Percentiles rank a stretch among this genome's conserved stretches.
phyloP scores from a whole-genome alignment of 164 flowering plant species.

The Piper betle region DNA sequence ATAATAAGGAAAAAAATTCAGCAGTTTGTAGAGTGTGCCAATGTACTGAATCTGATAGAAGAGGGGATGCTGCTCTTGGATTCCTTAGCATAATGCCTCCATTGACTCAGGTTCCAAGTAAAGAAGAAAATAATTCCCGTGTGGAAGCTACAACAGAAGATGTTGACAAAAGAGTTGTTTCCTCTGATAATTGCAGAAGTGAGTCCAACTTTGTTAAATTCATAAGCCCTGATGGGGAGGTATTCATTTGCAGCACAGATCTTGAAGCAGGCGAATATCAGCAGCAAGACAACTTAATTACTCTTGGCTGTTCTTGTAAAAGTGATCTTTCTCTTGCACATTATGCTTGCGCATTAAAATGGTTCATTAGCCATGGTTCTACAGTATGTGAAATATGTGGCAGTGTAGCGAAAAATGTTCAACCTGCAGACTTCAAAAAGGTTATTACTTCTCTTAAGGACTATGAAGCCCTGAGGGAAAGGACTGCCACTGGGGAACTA shows the following conservation, averaged over 20 bases:
- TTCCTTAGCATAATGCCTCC: slow-evolving; percentile 62
- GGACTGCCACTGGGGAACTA: slow-evolving; percentile 61
- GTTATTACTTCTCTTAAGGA: slow-evolving; percentile 63
- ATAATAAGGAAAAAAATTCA: slow-evolving; percentile 34
- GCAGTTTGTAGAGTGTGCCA: slow-evolving; percentile 87
- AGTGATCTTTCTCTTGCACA: slow-evolving; percentile 81
- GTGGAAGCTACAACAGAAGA: slow-evolving; percentile 10
- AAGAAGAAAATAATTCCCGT: slow-evolving; percentile 18
- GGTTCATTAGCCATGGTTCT: slow-evolving; percentile 95
- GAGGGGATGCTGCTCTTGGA: slow-evolving; percentile 67
- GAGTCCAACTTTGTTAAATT: slow-evolving; percentile 46
- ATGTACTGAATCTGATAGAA: slow-evolving; percentile 76
- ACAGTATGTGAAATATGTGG: slow-evolving; percentile 91
- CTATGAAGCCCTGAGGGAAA: slow-evolving; percentile 65
- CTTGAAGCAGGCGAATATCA: slow-evolving; percentile 47
- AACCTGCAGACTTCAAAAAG: slow-evolving; percentile 50
- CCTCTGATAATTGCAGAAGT: slow-evolving; percentile 9
- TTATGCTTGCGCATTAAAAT: slow-evolving; percentile 90
- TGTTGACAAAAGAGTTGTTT: slow-evolving; percentile 6
- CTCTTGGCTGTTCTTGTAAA: slow-evolving; percentile 90
- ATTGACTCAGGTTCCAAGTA: slow-evolving; percentile 4
- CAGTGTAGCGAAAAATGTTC: slow-evolving; percentile 51
- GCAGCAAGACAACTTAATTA: slow-evolving; percentile 41
- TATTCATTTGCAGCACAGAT: slow-evolving; percentile 65
- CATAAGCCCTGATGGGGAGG: slow-evolving; percentile 72